These are phyloP conservation scores for Astrocystis sublimbata DNA, from an alignment of 495 filamentous ascomycete genomes.

Conservation along the genomic window DNA sequence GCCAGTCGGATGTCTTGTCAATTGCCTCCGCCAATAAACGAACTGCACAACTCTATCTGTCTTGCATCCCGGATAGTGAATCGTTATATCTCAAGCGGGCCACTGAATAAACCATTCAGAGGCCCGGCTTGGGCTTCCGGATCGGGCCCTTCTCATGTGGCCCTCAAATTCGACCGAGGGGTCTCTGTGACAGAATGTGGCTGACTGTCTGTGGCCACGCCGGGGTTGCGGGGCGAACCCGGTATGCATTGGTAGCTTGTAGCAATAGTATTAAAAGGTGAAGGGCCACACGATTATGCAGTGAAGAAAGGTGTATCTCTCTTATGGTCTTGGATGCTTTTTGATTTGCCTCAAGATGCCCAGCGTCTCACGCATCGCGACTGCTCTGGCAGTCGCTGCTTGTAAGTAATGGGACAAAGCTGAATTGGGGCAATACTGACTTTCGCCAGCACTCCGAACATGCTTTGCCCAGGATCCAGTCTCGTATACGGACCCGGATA, in stretches of 20 bases:
- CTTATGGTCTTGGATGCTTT: constrained; percentile 32
- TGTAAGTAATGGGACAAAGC: constrained; percentile 19
- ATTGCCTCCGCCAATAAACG: constrained; percentile 25
- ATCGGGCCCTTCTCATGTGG: constrained; percentile 21
- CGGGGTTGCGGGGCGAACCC: constrained; percentile 30
- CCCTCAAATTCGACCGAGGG: neutral
- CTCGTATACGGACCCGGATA: constrained; percentile 42
- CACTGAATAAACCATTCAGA: constrained; percentile 24
- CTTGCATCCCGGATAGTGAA: constrained; percentile 23
- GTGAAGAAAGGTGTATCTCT: constrained; percentile 15
- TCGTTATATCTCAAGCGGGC: constrained; percentile 29
- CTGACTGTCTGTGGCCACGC: constrained; percentile 18
- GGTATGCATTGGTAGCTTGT: constrained; percentile 19
- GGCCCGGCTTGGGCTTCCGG: constrained; percentile 29
- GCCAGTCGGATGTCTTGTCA: constrained; percentile 29
- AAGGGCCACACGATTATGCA: constrained; percentile 19
- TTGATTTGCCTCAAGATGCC: constrained; percentile 33
- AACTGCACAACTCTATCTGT: constrained; percentile 25
- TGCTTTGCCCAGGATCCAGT: constrained; percentile 30
- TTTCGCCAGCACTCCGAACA: constrained; percentile 22
- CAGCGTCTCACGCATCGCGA: constrained; percentile 30
- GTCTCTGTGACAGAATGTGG: constrained; percentile 7
- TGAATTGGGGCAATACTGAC: constrained; percentile 17
- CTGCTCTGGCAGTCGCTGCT: constrained; percentile 33
- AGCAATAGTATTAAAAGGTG: constrained; percentile 30